phyloP scores from a whole-genome alignment of 225 moss, liverwort and hornwort genomes.

The Sphagnum tenellum region DNA sequence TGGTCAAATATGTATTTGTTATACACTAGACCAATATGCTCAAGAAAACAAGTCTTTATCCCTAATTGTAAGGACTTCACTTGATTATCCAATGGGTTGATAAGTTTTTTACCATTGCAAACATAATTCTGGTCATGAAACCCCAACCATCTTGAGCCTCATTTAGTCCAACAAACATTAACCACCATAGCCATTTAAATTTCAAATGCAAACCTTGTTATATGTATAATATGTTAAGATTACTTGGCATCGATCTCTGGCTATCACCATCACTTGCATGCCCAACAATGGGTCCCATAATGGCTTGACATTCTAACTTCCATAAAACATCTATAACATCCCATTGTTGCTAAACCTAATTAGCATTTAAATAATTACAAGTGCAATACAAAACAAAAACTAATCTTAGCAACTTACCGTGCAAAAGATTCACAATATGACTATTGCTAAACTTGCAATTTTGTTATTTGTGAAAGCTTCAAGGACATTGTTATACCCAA shows the following conservation, averaged over 20 bases:
- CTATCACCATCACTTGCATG: neutral
- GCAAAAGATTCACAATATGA: conserved; percentile 1
- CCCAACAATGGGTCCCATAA: conserved; percentile 1
- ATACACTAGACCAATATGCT: neutral
- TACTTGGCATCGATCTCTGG: neutral
- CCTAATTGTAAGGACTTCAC: neutral
- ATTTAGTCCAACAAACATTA: neutral
- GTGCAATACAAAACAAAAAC: neutral
- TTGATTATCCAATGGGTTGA: neutral
- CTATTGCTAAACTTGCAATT: neutral
- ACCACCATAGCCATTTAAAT: neutral
- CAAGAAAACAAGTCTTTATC: neutral
- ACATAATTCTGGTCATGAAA: conserved; percentile 4
- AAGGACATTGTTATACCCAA: neutral
- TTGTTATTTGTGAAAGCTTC: neutral
- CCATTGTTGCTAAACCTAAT: neutral
- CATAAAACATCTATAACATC: neutral
- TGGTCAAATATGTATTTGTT: neutral
- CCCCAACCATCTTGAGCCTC: neutral
- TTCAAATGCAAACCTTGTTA: neutral
- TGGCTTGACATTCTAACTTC: neutral
- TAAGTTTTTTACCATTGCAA: neutral
- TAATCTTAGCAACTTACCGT: neutral
- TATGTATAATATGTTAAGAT: neutral
- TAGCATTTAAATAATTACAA: conserved; percentile 1